Conservation (phyloP, 257 asterid species). For the Solanum raphanifolium region DNA sequence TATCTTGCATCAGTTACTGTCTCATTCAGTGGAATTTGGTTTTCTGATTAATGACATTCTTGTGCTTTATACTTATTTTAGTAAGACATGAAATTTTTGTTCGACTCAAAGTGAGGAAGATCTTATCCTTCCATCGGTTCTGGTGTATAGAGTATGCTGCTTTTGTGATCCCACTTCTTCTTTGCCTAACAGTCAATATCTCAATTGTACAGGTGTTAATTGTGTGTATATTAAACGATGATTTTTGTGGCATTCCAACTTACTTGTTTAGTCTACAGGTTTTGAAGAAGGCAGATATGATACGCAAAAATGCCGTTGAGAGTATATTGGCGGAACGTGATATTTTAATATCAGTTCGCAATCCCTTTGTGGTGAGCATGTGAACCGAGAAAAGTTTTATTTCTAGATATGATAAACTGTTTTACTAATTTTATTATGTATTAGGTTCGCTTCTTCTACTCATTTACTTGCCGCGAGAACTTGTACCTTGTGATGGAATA, state of each 20-base stretch:
- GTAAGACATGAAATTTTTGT: background rate
- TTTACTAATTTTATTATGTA: conserved; percentile 13
- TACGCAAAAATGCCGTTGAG: conserved; percentile 97
- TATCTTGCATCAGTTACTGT: background rate
- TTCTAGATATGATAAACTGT: conserved; percentile 5
- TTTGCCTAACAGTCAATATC: background rate
- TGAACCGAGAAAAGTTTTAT: conserved; percentile 10
- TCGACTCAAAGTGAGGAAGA: background rate
- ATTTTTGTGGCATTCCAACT: background rate
- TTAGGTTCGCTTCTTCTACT: conserved; percentile 96
- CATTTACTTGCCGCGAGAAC: conserved; percentile 98
- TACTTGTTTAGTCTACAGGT: conserved; percentile 41
- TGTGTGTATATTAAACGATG: background rate
- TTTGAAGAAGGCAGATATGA: conserved; percentile 96
- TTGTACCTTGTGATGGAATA: conserved; percentile 99
- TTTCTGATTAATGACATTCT: background rate
- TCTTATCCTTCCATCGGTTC: background rate
- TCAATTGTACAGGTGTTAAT: background rate
- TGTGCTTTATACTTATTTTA: background rate
- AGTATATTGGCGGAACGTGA: conserved; percentile 98
- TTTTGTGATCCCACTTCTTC: background rate
- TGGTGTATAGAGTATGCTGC: background rate
- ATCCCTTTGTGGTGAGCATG: conserved; percentile 97
- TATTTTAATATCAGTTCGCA: conserved; percentile 93
- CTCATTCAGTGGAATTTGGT: background rate